Percentiles rank a stretch among this genome's conserved stretches.
Evolutionary conservation across 75 land plant genomes (phyloP).

Genomic region (Pinus albicaulis): DNA sequence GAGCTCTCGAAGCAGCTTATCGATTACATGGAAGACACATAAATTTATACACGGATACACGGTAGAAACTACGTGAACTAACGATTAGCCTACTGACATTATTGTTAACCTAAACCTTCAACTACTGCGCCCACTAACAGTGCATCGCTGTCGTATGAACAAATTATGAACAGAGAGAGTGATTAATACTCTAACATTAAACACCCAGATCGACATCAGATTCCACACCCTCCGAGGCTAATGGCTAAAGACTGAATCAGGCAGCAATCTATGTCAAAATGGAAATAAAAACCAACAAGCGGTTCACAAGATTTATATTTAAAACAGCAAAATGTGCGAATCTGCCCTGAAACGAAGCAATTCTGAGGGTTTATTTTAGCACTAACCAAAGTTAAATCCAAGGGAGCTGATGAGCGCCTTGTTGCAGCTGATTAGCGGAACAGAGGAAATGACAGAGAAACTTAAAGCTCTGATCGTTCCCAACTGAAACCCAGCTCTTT

Average conservation of each 20-base stretch:
- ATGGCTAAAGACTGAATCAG: not conserved
- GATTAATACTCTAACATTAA: no score
- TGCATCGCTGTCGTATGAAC: no score
- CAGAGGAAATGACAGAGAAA: constrained; percentile 78
- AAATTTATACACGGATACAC: no score
- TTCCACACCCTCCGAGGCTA: no score
- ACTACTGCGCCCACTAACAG: no score
- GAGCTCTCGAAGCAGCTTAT: no score
- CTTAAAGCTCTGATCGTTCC: constrained; percentile 67
- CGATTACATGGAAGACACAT: no score
- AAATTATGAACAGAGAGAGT: no score
- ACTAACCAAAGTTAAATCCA: constrained; percentile 60
- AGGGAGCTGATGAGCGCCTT: constrained; percentile 77
- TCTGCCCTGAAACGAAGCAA: not conserved
- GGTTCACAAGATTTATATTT: not conserved
- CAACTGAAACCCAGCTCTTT: constrained; percentile 41
- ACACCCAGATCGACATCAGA: no score
- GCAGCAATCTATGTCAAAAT: not conserved
- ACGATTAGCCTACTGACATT: no score
- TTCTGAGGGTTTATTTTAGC: not conserved
- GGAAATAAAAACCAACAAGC: not conserved
- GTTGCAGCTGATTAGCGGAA: constrained; percentile 82
- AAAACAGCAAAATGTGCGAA: not conserved
- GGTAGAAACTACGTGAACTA: no score
- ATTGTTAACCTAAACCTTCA: no score